Base-by-base conservation (phyloP, 2,329 filamentous ascomycete genomes). In the Talaromyces sp. region DNA sequence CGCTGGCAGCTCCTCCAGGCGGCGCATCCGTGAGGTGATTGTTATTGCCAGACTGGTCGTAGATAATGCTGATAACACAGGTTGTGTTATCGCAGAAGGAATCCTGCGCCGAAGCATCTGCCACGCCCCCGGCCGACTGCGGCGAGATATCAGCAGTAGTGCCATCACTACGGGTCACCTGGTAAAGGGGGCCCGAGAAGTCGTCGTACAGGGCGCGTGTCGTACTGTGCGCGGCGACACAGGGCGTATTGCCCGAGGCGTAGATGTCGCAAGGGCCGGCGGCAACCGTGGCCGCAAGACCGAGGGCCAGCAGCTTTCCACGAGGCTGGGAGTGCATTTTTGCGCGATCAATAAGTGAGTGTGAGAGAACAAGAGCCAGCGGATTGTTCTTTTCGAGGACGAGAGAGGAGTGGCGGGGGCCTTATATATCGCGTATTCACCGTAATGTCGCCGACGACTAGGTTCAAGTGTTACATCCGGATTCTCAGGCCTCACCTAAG, bases 241-340 rank as follows among this genome's bases (percentile, higher is more conserved):
- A 60, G 19, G 58, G 58, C 2, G 58, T 60, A 39, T 44, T 44
- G 9, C 58, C 58, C 15, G 58, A 55, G 9, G 58, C 32, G 53
- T 60, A 60, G 30, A 60, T 60, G 33, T 60, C 58, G 44, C 58
- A 60, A 25, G 58, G 58, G n/a, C 58, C 58, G 15, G 58, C 58
- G 22, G 58, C 55, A 7, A 52, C 58, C 5, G 52, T 60, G 30
- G 49, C 39, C 15, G 55, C 55, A 4, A 60, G 52, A 17, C 36
- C 36, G 19, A 60, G 39, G 39, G 58, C 52, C 8, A 60, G 36
- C 27, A 60, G 6, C 25, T 53, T 6, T 13, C 30, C 9, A 27
- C 51, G 25, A 36, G 33, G 6, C n/a, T 30, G 51, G 15, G 51
- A 28, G 10, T 17, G 15, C 51, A 53, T 53, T 4, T 36, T 17